Base-by-base conservation (phyloP, 257 asterid genomes). In the Gynochthodes officinalis region DNA sequence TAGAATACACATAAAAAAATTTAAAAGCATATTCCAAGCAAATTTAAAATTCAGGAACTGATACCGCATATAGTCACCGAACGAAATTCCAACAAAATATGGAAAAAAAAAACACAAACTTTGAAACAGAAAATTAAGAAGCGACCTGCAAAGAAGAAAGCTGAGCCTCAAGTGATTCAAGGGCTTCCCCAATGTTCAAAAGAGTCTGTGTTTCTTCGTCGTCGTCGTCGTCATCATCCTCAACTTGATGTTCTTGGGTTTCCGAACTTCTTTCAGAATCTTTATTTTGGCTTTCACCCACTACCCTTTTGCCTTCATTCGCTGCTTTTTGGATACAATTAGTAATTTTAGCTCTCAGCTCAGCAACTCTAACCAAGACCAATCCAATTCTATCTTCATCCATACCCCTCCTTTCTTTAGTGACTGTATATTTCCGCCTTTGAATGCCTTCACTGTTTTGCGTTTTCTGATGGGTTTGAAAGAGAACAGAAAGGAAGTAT, bases 151-250 rank as follows among this genome's bases (percentile, higher is more conserved):
- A 82, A 76, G 95, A 88, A 69, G 96, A 86, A 5, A 93, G 84
- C 73, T 87, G 98, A 1, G 79, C 89, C 78, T 93, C 95, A 50
- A 93, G 96, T 67, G 95, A 85, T 62, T 89, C 93, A 64, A 92
- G 95, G 16, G 98, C 97, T 62, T 90, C 97, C 75, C 85, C 78
- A 64, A 93, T 87, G 78, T 76, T 81, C 64, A 86, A 80, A 79
- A 93, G 92, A 60, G 78, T 82, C 69, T 93, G 91, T 0, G 84
- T 78, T 68, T 84, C 96, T 21, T 83, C 90, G 15, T 82, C 85
- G 48, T 52, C 85, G 48, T 52, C 69, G 1, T 71, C 81, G 1
- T 68, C 76, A 1, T 35, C 81, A 25, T 46, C 78, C 19, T 25
- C 75, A 39, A 54, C 54, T 30, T 28, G 76, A 15, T 7, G 37